A percentile compares a stretch with the other conserved stretches of the same genome.
These are phyloP conservation scores for Lachancea thermotolerans DNA, from an alignment of 805 yeast genomes.

Conservation along the genomic window DNA sequence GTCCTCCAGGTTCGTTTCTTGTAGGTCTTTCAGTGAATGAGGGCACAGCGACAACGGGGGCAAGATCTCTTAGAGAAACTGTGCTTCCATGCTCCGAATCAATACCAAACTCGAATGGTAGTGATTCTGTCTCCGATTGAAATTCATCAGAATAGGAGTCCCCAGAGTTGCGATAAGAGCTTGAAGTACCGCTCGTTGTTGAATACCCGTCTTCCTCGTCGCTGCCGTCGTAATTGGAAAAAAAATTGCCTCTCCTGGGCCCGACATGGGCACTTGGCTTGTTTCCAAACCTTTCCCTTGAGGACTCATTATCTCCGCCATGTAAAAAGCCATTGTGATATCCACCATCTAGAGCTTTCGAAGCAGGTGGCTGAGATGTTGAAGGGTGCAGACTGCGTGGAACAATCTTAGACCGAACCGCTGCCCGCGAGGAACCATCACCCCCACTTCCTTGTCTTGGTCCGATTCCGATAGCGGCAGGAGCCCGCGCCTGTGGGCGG, in stretches of 20 bases:
- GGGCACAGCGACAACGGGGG: background rate
- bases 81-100: conserved; percentile 24
- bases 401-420: too few species aligned
- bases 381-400: too few species aligned
- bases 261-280: background rate
- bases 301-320: background rate
- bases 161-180: background rate
- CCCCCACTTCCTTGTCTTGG: too few species aligned
- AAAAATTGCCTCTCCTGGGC: conserved; percentile 14
- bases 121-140: conserved; percentile 19
- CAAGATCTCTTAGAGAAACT: conserved; percentile 18
- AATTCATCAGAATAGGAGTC: conserved; percentile 3
- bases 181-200: conserved; percentile 8
- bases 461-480: too few species aligned
- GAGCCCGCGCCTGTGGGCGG: too few species aligned
- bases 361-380: too few species aligned
- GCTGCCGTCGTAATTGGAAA: conserved; percentile 14
- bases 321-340: too few species aligned
- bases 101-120: conserved; percentile 30
- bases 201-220: conserved; percentile 13
- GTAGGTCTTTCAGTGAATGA: conserved; percentile 3
- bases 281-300: background rate
- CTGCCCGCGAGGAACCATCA: too few species aligned
- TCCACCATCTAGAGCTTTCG: too few species aligned
- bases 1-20: background rate